phyloP scores from a whole-genome alignment of 768 basidiomycete species.

The Termitomyces sp. region DNA sequence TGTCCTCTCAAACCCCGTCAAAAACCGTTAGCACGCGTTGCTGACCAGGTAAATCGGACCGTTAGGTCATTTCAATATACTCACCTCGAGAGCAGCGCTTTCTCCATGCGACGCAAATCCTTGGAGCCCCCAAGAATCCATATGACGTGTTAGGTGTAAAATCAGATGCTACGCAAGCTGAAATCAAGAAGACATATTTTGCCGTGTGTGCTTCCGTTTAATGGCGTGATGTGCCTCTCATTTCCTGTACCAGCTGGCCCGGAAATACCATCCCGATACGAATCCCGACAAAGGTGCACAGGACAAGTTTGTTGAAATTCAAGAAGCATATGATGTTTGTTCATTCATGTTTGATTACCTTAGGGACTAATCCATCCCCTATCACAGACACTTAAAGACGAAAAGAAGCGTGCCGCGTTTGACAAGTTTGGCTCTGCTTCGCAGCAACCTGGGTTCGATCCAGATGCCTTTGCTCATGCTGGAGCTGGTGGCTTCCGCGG shows the following conservation, averaged over 20 bases:
- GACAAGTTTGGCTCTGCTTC: constrained; percentile 93
- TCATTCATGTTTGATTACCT: constrained; percentile 7
- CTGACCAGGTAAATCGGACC: constrained; percentile 33
- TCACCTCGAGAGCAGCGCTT: constrained; percentile 47
- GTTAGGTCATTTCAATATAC: constrained; percentile 4
- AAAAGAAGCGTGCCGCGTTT: constrained; percentile 85
- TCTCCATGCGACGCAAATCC: constrained; percentile 65
- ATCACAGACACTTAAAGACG: constrained; percentile 83
- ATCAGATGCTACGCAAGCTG: constrained; percentile 73
- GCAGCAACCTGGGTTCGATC: constrained; percentile 91
- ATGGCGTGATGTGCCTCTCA: constrained; percentile 2
- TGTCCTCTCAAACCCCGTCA: constrained; percentile 25
- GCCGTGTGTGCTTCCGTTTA: constrained; percentile 50
- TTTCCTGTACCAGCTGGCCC: constrained; percentile 66
- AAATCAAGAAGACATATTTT: constrained; percentile 98
- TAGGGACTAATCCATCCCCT: constrained; percentile 7
- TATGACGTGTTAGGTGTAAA: constrained; percentile 88
- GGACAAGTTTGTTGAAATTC: constrained; percentile 94
- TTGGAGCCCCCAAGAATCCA: constrained; percentile 68
- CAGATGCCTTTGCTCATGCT: constrained; percentile 63
- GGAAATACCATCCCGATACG: constrained; percentile 97
- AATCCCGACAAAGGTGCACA: constrained; percentile 89
- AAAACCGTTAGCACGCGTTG: constrained; percentile 21
- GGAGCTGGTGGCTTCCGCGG: constrained; percentile 43
- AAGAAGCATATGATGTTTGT: constrained; percentile 90